Conservation (phyloP, 2,329 filamentous ascomycete genomes). For the Penicillium crustosum region DNA sequence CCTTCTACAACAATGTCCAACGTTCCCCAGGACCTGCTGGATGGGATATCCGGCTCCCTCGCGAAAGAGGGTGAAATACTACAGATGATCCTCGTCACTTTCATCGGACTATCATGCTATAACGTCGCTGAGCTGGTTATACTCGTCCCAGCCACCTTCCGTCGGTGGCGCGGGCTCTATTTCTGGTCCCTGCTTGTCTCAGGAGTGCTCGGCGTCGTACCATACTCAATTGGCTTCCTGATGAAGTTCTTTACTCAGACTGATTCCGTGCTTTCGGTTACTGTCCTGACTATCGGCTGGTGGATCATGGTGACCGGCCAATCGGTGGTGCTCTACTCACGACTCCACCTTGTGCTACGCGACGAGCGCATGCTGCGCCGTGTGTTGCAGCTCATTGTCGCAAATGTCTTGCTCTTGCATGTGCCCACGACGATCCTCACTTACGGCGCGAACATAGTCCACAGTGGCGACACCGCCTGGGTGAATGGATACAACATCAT, state of each 20-base stretch:
- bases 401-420: slow-evolving; percentile 55
- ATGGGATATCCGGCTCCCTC: slow-evolving; percentile 34
- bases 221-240: slow-evolving; percentile 45
- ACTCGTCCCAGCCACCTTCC: slow-evolving; percentile 42
- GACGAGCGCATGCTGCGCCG: slow-evolving; percentile 51
- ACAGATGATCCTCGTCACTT: slow-evolving; percentile 30
- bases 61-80: slow-evolving; percentile 23
- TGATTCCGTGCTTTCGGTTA: slow-evolving; percentile 37
- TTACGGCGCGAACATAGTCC: slow-evolving; percentile 43
- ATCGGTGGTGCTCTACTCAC: slow-evolving; percentile 61
- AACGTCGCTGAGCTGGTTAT: slow-evolving; percentile 51
- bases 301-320: slow-evolving; percentile 63
- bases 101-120: slow-evolving; percentile 44
- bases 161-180: slow-evolving; percentile 42
- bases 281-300: slow-evolving; percentile 56
- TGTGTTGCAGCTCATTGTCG: slow-evolving; percentile 59
- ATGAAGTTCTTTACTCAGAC: slow-evolving; percentile 41
- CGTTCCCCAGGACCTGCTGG: slow-evolving; percentile 24
- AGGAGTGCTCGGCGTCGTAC: slow-evolving; percentile 38
- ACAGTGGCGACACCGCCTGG: slow-evolving; percentile 28
- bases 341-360: slow-evolving; percentile 59
- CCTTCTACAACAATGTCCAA: slow-evolving; percentile 12
- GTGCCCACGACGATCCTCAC: slow-evolving; percentile 56
- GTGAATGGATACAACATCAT: slow-evolving; percentile 46
- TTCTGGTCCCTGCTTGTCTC: slow-evolving; percentile 45